Evolutionary conservation across 23 red algal genomes (phyloP).

Genomic region (Gracilaria gracilis): DNA sequence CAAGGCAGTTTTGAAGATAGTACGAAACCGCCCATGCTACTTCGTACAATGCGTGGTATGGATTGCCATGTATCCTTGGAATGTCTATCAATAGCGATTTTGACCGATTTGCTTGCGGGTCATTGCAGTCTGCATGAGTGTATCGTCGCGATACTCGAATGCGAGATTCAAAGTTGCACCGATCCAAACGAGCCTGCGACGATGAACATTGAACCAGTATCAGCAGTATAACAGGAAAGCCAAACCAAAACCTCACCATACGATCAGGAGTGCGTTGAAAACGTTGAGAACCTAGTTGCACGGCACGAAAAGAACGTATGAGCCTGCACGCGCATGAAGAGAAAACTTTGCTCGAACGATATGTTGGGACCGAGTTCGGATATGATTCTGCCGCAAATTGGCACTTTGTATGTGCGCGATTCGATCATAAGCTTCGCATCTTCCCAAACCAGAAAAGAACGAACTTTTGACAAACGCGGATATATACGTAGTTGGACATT

Average conservation of each 20-base stretch:
- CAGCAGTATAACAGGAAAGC: neutral
- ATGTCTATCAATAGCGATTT: slow-evolving; percentile 10
- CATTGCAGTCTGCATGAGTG: neutral
- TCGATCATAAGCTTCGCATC: no score
- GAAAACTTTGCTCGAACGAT: no score
- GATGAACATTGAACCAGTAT: neutral
- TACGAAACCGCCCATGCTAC: slow-evolving; percentile 31
- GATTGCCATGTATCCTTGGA: slow-evolving; percentile 10
- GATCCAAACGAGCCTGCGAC: neutral
- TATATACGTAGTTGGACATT: no score
- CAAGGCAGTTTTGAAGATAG: slow-evolving; percentile 17
- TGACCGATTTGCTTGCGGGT: neutral
- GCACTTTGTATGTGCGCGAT: no score
- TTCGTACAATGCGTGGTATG: slow-evolving; percentile 28
- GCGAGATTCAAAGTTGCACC: slow-evolving; percentile 10
- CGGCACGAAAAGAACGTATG: neutral
- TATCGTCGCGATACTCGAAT: neutral
- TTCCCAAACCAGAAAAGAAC: no score
- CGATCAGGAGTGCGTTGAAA: neutral
- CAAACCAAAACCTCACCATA: neutral
- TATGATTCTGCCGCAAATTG: no score
- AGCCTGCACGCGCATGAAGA: no score
- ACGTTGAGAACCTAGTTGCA: neutral
- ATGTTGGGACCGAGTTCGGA: no score
- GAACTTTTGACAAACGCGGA: no score